Conservation (phyloP, 345 rosid species). For the Combretum micranthum region DNA sequence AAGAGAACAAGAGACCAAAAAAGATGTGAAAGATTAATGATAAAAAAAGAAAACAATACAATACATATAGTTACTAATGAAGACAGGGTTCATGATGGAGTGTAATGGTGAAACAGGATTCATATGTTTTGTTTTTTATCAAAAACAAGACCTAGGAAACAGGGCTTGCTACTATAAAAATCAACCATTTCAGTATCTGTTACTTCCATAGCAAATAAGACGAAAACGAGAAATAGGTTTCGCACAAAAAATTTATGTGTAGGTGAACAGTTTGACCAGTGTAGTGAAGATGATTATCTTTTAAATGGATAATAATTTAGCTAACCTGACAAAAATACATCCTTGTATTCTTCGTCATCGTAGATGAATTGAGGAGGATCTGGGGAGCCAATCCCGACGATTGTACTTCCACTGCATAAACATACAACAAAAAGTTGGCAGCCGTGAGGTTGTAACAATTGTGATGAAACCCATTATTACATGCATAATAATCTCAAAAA, state of each 20-base stretch:
- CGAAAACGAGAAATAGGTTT: neutral
- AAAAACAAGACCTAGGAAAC: too few relatives aligned
- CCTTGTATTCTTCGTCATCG: conserved; percentile 67
- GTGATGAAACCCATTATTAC: too few relatives aligned
- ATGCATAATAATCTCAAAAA: too few relatives aligned
- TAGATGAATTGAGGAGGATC: conserved; percentile 88
- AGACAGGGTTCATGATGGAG: too few relatives aligned
- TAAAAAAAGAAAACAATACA: too few relatives aligned
- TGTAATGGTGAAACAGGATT: too few relatives aligned
- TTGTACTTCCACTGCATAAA: conserved; percentile 80
- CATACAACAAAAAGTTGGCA: conserved; percentile 6
- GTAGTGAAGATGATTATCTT: neutral
- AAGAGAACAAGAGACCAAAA: neutral
- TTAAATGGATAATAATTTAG: neutral
- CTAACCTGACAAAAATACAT: conserved; percentile 80
- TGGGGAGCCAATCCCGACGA: conserved; percentile 88
- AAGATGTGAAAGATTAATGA: neutral
- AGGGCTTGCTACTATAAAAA: too few relatives aligned
- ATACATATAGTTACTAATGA: too few relatives aligned
- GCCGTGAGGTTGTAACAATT: neutral
- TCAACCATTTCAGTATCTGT: too few relatives aligned
- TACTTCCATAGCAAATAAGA: too few relatives aligned
- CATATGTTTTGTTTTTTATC: too few relatives aligned
- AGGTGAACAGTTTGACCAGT: neutral
- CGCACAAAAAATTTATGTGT: neutral